Evolutionary conservation across 208 protist genomes (phyloP), one percentile per base, ranked within the genome.

Genomic region (Tetramitus jugosus): DNA sequence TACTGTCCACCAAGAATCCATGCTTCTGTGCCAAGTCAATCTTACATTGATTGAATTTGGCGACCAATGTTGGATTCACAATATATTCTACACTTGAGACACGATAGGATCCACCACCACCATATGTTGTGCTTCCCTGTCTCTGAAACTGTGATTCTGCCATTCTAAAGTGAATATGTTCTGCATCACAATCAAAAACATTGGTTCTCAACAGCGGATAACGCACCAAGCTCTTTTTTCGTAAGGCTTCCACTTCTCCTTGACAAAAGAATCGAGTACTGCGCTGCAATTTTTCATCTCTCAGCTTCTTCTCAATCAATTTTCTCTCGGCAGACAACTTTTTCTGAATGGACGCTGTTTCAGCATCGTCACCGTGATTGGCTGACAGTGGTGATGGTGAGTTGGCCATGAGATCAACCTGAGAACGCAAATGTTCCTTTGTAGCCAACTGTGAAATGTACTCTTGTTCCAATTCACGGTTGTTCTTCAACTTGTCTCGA

Each of bases 81-180:
- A 74, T 17, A 37, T 74, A 74, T 53, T 74, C 42, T 14, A 74
- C 67, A n/a, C 37, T 7, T 45, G 0, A 0, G 7, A 74, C 8
- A 3, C 39, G 1, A 53, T 74, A 53, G 0, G 7, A 7, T 26
- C 10, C 2, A 26, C 17, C 6, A 49, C 29, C 43, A 0, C 8
- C 17, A 1, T 17, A 31, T 35, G 14, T 14, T 49, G 13, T 49
- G 1, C 3, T 26, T 10, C 10, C 10, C 1, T 33, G 10, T 53
- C 67, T 1, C 33, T 53, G n/a, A 39, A 74, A 74, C 23, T 45
- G 39, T 31, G n/a, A 39, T 53, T 74, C 67, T 6, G 33, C 39
- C 26, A 74, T 53, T 74, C 67, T 45, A 37, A 53, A 74, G 37
- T 74, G 67, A 53, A 74, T 56, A 39, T 74, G 4, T 20, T 49